A percentile compares a stretch with the other conserved stretches of the same genome.
phyloP scores from a whole-genome alignment of 257 asterid species.

The Jasminum sambac region DNA sequence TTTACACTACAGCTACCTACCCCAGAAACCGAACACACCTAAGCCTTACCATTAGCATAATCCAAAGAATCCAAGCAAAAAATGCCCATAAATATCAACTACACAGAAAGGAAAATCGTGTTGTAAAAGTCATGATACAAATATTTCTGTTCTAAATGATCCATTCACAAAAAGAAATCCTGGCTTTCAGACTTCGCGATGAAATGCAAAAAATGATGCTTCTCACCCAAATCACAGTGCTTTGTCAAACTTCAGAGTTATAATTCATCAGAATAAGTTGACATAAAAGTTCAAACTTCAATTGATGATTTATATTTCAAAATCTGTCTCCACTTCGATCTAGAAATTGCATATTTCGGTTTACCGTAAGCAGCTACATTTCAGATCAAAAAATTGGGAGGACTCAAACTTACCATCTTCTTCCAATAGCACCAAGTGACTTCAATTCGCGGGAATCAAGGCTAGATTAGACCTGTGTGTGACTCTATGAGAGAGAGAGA shows the following conservation, averaged over 20 bases:
- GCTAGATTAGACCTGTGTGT: background rate
- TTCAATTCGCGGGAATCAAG: background rate
- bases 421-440: background rate
- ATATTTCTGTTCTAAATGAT: background rate
- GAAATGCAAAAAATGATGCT: background rate
- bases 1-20: background rate
- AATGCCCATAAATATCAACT: background rate
- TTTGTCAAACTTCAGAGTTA: background rate
- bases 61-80: constrained; percentile 1
- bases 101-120: background rate
- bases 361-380: background rate
- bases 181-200: background rate
- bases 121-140: background rate
- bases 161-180: background rate
- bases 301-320: background rate
- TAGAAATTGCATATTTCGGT: background rate
- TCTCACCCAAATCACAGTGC: background rate
- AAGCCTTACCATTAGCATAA: background rate
- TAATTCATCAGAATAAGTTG: background rate
- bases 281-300: background rate
- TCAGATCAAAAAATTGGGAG: background rate
- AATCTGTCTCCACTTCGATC: background rate
- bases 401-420: background rate
- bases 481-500: background rate
- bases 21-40: background rate